A percentile compares a stretch with the other conserved stretches of the same genome.
These are phyloP conservation scores for Salix brachista DNA, from an alignment of 345 rosid species.

Conservation along the genomic window DNA sequence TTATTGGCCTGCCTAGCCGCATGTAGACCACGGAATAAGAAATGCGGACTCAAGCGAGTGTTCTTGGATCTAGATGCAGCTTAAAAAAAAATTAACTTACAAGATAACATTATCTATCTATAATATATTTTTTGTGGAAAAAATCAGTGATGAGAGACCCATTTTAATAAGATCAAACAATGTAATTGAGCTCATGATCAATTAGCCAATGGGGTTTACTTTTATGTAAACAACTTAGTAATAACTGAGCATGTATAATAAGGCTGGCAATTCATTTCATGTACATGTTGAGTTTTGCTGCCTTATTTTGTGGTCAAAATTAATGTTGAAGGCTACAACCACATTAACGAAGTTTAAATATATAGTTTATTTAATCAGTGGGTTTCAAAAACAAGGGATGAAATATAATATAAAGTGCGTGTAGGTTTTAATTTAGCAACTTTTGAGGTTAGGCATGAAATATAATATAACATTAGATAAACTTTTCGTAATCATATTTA, in stretches of 20 bases:
- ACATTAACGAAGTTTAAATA: too few species aligned
- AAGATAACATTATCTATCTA: too few species aligned
- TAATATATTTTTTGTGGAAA: neutral
- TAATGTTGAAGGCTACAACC: neutral
- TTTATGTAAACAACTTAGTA: too few species aligned
- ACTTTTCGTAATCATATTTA: neutral
- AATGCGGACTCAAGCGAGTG: neutral
- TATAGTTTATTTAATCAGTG: neutral
- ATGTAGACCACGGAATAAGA: slow-evolving; percentile 1
- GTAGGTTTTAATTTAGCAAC: neutral
- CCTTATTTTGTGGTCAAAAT: neutral
- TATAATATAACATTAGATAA: neutral
- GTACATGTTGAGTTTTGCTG: neutral
- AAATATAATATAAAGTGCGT: neutral
- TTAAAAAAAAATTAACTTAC: neutral
- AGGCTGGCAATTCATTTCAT: neutral
- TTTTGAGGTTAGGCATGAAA: neutral
- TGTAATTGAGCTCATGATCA: too few species aligned
- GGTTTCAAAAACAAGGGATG: neutral
- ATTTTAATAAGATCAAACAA: too few species aligned
- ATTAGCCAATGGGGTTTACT: too few species aligned
- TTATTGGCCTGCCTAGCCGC: neutral
- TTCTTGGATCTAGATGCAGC: slow-evolving; percentile 5
- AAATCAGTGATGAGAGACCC: neutral
- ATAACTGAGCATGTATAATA: neutral